Percentiles rank a stretch among this genome's conserved stretches.
phyloP scores from a whole-genome alignment of 148 eudicot species.

The Suaeda aralocaspica region DNA sequence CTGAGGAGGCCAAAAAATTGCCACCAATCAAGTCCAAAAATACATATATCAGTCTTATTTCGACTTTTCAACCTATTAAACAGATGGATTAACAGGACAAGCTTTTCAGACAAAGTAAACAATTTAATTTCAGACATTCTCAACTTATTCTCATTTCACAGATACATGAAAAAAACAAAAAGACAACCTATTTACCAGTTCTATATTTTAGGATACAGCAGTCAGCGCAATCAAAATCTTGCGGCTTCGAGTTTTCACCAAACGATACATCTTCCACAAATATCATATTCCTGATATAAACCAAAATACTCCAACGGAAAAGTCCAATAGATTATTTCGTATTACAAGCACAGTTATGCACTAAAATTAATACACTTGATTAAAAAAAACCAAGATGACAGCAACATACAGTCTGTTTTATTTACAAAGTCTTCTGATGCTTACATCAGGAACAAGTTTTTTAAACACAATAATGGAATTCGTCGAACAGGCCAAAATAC shows the following conservation, averaged over 20 bases:
- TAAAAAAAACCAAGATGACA: neutral
- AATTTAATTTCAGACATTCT: no score
- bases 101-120: no score
- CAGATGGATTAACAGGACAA: no score
- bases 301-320: neutral
- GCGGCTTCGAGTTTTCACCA: slow-evolving; percentile 11
- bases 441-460: slow-evolving; percentile 18
- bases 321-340: neutral
- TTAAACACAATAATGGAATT: neutral
- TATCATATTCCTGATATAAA: neutral
- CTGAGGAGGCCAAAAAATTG: slow-evolving; percentile 22
- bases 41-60: neutral
- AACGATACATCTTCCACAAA: neutral
- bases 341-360: neutral
- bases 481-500: neutral
- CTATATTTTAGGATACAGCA: neutral
- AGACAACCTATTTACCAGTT: neutral
- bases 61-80: no score
- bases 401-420: slow-evolving; percentile 1
- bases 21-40: neutral
- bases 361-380: neutral
- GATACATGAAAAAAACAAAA: no score
- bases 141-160: no score
- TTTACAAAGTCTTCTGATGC: slow-evolving; percentile 4
- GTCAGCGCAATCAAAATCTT: slow-evolving; percentile 1